A percentile compares a stretch with the other conserved stretches of the same genome.
phyloP scores from a whole-genome alignment of 164 flowering plant species.

The Annona cherimola region DNA sequence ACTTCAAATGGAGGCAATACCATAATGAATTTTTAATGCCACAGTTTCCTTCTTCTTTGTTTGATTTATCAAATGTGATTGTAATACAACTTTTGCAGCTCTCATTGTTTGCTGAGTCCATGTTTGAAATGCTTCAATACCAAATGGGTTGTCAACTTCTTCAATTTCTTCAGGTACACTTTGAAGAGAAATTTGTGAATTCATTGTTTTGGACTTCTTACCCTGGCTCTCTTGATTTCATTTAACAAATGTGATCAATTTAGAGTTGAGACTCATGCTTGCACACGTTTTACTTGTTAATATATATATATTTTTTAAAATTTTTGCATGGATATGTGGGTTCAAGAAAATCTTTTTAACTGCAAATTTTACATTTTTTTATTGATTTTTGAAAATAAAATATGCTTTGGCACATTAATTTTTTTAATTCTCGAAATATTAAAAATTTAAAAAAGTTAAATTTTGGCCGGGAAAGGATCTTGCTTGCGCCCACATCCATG shows the following conservation, averaged over 20 bases:
- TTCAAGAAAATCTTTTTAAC: no score
- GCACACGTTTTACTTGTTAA: no score
- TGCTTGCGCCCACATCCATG: not conserved
- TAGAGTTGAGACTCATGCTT: no score
- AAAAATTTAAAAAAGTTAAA: not conserved
- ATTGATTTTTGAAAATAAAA: no score
- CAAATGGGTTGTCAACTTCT: constrained; percentile 84
- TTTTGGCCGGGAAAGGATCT: not conserved
- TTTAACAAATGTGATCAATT: not conserved
- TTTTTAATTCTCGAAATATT: not conserved
- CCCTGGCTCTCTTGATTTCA: not conserved
- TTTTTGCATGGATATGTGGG: no score
- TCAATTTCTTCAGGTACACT: constrained; percentile 76
- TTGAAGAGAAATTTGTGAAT: not conserved
- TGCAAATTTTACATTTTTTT: no score
- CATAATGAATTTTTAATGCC: no score
- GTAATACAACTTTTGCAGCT: constrained; percentile 38
- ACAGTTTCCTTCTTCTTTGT: no score
- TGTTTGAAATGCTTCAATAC: constrained; percentile 94
- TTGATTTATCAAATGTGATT: constrained; percentile 1
- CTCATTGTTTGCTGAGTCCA: constrained; percentile 82
- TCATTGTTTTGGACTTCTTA: not conserved
- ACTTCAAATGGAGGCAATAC: no score
- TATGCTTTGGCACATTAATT: not conserved
- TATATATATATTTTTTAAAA: no score